Evolutionary conservation across 495 filamentous ascomycete genomes (phyloP).

Genomic region (Collariella sp.): DNA sequence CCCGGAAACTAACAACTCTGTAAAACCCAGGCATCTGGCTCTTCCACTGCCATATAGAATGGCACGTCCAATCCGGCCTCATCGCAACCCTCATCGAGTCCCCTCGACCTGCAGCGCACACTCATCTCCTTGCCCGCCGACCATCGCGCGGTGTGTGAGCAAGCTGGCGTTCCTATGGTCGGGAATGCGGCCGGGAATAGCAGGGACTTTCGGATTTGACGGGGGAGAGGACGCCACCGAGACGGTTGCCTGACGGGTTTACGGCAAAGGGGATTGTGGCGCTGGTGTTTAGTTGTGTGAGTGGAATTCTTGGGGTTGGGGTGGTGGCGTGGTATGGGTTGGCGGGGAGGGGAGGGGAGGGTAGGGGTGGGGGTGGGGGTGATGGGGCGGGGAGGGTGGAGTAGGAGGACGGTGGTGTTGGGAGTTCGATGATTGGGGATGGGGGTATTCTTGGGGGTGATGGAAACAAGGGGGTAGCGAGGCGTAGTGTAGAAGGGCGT

Average conservation of each 20-base stretch:
- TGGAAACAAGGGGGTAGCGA: too few relatives aligned
- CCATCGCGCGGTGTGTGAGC: conserved; percentile 56
- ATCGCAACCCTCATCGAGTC: conserved; percentile 61
- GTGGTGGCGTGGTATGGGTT: conserved; percentile 62
- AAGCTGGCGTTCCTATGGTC: conserved; percentile 33
- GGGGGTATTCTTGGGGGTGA: too few relatives aligned
- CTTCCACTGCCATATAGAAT: conserved; percentile 65
- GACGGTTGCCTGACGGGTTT: conserved; percentile 56
- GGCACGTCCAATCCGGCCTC: conserved; percentile 60
- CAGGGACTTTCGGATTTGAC: conserved; percentile 55
- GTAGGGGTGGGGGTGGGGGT: too few relatives aligned
- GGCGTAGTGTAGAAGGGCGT: too few relatives aligned
- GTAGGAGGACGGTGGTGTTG: too few relatives aligned
- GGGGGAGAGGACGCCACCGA: conserved; percentile 49
- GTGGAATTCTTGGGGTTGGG: conserved; percentile 62
- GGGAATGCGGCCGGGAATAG: conserved; percentile 77
- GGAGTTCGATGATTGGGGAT: too few relatives aligned
- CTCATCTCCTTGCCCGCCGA: conserved; percentile 52
- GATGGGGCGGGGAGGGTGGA: too few relatives aligned
- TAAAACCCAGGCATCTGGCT: conserved; percentile 55
- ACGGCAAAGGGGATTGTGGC: conserved; percentile 66
- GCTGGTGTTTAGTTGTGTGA: conserved; percentile 59
- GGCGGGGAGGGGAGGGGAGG: too few relatives aligned
- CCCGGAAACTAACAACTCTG: not conserved
- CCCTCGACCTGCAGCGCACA: conserved; percentile 49